A percentile compares a stretch with the other conserved stretches of the same genome.
phyloP scores from a whole-genome alignment of 2,329 filamentous ascomycete genomes.

The Diaporthe sp. region DNA sequence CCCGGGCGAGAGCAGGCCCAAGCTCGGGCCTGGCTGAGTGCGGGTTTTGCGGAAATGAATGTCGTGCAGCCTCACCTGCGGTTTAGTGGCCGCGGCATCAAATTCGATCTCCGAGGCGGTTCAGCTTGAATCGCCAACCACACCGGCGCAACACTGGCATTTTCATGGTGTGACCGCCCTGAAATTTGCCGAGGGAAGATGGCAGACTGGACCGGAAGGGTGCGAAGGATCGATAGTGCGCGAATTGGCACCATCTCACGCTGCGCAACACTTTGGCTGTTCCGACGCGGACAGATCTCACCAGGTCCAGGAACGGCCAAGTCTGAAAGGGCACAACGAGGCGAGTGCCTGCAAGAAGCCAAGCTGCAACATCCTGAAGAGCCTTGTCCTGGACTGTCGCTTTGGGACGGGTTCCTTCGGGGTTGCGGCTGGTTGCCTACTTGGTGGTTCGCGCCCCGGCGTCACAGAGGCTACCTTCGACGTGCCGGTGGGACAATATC shows the following conservation, averaged over 20 bases:
- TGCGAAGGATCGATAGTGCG: conserved; percentile 1
- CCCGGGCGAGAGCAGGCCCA: background rate
- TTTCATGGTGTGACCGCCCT: background rate
- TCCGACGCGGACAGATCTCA: background rate
- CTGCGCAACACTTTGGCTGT: background rate
- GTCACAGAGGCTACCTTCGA: background rate
- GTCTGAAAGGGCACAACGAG: background rate
- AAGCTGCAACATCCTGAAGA: background rate
- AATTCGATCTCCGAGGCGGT: background rate
- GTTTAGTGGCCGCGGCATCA: background rate
- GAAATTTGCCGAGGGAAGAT: background rate
- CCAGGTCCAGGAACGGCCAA: background rate
- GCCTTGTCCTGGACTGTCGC: background rate
- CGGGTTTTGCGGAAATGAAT: background rate
- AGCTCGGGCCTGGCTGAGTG: background rate
- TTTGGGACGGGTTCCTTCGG: background rate
- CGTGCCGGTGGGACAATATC: background rate
- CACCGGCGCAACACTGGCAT: background rate
- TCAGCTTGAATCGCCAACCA: background rate
- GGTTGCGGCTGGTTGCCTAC: background rate
- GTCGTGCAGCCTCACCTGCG: conserved; percentile 11
- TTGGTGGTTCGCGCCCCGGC: background rate
- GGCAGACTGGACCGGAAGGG: background rate
- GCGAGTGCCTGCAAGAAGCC: background rate
- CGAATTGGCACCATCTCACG: background rate